Base-by-base conservation (phyloP, 2,329 filamentous ascomycete genomes). In the Colletotrichum musicola region DNA sequence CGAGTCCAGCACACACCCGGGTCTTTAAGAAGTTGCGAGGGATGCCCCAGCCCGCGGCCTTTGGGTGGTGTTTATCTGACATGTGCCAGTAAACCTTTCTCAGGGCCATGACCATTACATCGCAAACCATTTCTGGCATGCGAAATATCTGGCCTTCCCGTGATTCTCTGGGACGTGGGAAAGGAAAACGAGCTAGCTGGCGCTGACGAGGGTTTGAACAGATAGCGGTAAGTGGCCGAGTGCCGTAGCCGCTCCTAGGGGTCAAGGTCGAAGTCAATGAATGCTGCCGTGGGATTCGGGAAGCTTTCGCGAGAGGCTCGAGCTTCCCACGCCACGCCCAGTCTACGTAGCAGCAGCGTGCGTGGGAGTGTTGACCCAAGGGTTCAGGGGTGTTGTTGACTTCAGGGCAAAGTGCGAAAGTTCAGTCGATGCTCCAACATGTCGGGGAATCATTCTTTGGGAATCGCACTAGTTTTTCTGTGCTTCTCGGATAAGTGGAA, bases 361-460 rank as follows among this genome's bases (percentile, higher is more conserved):
- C 22, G 35, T 55, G 61, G 6, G 27, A 27, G 57, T 55, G 16
- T 60, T 68, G 62, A 49, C 38, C 54, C 40, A 61, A 66, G 56
- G 62, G 56, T 57, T 51, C 62, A 69, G 62, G 66, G 66, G 59
- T 66, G 44, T 40, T 56, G 38, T 53, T 50, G 22, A 61, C 54
- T 55, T 61, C 50, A 61, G 44, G 56, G 55, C 50, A 46, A 56
- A 38, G 58, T 35, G 54, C 38, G 56, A 59, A 65, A 66, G 62
- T 66, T 69, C 66, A 65, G 66, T 69, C 57, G 66, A 66, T 66
- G 66, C 50, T 66, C 62, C 62, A 66, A 61, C 55, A 40, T 56
- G 66, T 69, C 44, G 56, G 49, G 65, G 50, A 56, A 25, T 69
- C 22, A 47, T 50, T 14, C 12, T 59, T 55, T 54, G 55, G 64